Conservation (phyloP, 2,329 filamentous ascomycete species). For the Pseudocercospora fijiensis region DNA sequence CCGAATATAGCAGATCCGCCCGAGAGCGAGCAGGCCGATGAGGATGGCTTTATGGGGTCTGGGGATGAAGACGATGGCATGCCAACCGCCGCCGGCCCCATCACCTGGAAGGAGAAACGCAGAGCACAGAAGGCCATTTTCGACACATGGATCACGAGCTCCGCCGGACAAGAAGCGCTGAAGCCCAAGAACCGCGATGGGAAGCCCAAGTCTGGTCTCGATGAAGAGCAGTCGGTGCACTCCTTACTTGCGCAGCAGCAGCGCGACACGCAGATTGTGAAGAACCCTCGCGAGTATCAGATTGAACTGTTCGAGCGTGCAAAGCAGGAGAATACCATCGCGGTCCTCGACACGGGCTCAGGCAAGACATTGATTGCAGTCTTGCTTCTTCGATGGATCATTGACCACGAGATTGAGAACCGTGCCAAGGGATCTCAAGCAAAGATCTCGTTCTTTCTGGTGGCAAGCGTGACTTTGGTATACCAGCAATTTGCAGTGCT, state of each 20-base stretch:
- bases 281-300: conserved; percentile 84
- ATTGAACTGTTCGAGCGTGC: conserved; percentile 86
- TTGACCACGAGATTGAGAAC: conserved; percentile 74
- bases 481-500: conserved; percentile 86
- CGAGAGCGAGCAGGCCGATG: conserved; percentile 6
- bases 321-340: conserved; percentile 81
- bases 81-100: conserved; percentile 19
- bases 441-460: conserved; percentile 81
- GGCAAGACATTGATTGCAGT: conserved; percentile 97
- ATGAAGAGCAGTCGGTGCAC: conserved; percentile 54
- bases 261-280: conserved; percentile 59
- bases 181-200: conserved; percentile 41
- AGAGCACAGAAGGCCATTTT: conserved; percentile 46
- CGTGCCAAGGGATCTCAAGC: conserved; percentile 60
- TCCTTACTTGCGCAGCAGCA: conserved; percentile 55
- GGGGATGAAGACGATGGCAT: conserved; percentile 28
- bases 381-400: conserved; percentile 71
- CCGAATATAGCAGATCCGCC: conserved; percentile 4
- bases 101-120: conserved; percentile 40
- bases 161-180: conserved; percentile 46
- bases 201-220: conserved; percentile 36
- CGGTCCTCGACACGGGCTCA: conserved; percentile 90
- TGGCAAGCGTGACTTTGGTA: conserved; percentile 81
- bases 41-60: conserved; percentile 17
- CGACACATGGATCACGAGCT: conserved; percentile 44